Evolutionary conservation across 768 basidiomycete species (phyloP).

Genomic region (Fomitopsis serialis): DNA sequence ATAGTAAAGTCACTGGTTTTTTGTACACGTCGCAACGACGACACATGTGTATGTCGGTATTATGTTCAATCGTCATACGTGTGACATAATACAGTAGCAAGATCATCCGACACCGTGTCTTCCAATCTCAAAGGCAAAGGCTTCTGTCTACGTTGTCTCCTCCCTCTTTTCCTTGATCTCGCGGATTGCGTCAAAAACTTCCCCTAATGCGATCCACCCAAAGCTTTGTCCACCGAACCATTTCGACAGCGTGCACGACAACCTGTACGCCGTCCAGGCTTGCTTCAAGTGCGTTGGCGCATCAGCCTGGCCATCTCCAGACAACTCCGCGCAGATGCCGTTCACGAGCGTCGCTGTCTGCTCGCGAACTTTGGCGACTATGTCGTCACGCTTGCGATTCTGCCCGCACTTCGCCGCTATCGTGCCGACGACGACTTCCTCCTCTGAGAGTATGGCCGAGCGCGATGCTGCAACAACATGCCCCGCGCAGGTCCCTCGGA

Average conservation of each 20-base stretch:
- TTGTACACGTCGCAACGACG: no score
- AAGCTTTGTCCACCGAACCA: slow-evolving; percentile 58
- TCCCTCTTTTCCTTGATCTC: slow-evolving; percentile 36
- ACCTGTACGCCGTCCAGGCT: slow-evolving; percentile 53
- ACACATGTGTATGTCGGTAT: no score
- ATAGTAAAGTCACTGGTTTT: no score
- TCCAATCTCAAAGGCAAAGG: no score
- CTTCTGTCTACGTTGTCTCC: no score
- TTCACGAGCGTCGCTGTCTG: slow-evolving; percentile 50
- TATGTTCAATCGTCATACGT: no score
- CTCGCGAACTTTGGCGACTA: slow-evolving; percentile 51
- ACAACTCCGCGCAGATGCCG: slow-evolving; percentile 41
- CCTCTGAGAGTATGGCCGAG: slow-evolving; percentile 46
- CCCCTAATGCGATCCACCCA: slow-evolving; percentile 53
- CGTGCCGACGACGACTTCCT: slow-evolving; percentile 61
- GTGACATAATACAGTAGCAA: no score
- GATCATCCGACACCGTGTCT: no score
- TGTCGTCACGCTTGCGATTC: slow-evolving; percentile 44
- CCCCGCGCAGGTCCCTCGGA: slow-evolving; percentile 43
- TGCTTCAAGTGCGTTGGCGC: slow-evolving; percentile 36
- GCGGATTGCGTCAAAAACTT: slow-evolving; percentile 46
- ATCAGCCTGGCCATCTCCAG: slow-evolving; percentile 39
- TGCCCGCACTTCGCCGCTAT: slow-evolving; percentile 63
- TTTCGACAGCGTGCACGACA: slow-evolving; percentile 30
- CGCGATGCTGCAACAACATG: slow-evolving; percentile 39